A percentile compares a stretch with the other conserved stretches of the same genome.
These are phyloP conservation scores for Aspergillus piperis DNA, from an alignment of 2,329 filamentous ascomycete genomes.

Conservation along the genomic window DNA sequence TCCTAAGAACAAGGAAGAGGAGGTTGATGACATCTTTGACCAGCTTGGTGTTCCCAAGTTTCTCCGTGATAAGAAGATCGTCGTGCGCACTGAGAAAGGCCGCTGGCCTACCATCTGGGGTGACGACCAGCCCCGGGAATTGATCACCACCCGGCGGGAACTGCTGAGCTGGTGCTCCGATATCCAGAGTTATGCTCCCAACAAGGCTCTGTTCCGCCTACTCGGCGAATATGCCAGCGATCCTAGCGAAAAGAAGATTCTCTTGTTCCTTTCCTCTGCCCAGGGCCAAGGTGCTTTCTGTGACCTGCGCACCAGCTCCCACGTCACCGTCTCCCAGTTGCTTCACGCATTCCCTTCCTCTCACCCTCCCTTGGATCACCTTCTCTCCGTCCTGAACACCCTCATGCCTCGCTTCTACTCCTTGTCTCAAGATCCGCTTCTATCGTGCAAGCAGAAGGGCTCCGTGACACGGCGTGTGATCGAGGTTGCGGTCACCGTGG, in stretches of 20 bases:
- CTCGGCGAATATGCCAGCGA: conserved; percentile 82
- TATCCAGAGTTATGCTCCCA: conserved; percentile 88
- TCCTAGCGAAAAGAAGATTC: conserved; percentile 81
- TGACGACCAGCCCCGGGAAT: conserved; percentile 77
- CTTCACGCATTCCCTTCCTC: conserved; percentile 89
- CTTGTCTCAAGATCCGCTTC: conserved; percentile 90
- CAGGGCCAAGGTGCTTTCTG: conserved; percentile 93
- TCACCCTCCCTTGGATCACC: conserved; percentile 78
- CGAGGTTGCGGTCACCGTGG: conserved; percentile 95
- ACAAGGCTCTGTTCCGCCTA: conserved; percentile 80
- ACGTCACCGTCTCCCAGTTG: conserved; percentile 82
- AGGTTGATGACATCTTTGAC: conserved; percentile 84
- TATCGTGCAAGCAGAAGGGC: conserved; percentile 69
- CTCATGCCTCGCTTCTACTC: conserved; percentile 99
- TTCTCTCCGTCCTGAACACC: conserved; percentile 78
- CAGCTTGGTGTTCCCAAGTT: conserved; percentile 77
- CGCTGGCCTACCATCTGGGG: conserved; percentile 99
- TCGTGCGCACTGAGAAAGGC: conserved; percentile 75
- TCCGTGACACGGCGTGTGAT: conserved; percentile 75
- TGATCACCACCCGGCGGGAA: conserved; percentile 87
- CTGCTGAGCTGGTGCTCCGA: conserved; percentile 96
- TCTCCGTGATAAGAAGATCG: conserved; percentile 78
- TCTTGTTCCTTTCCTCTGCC: conserved; percentile 80
- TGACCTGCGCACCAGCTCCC: conserved; percentile 85
- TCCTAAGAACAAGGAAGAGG: conserved; percentile 75